phyloP scores from a whole-genome alignment of 257 asterid genomes.

The Solanum corneliomulleri region DNA sequence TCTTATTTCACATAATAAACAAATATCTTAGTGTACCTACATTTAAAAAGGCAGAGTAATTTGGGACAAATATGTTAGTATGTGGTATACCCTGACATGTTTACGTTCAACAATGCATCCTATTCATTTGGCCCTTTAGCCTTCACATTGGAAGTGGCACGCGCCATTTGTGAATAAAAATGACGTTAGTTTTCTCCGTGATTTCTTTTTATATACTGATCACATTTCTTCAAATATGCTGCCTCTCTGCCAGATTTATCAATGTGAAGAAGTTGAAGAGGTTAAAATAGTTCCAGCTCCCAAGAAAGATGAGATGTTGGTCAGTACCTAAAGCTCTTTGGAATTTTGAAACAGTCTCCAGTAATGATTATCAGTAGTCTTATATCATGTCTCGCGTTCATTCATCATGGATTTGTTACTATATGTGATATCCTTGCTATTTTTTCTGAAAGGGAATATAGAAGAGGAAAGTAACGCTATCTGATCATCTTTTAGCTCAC shows the following conservation, averaged over 20 bases:
- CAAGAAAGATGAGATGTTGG: constrained; percentile 55
- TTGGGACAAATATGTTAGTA: background rate
- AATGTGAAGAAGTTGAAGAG: constrained; percentile 69
- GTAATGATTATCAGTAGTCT: background rate
- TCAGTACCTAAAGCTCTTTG: constrained; percentile 22
- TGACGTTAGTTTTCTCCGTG: background rate
- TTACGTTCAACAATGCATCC: background rate
- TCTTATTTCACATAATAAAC: background rate
- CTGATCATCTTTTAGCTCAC: background rate
- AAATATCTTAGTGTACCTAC: background rate
- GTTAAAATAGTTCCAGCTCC: constrained; percentile 56
- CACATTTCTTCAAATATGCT: background rate
- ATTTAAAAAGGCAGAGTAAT: background rate
- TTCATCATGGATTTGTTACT: background rate
- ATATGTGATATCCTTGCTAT: background rate
- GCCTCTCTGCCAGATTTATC: constrained; percentile 48
- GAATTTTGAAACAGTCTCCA: background rate
- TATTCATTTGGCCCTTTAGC: background rate
- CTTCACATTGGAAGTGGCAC: background rate
- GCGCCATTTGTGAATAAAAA: background rate
- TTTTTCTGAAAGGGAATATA: background rate
- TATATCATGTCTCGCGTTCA: background rate
- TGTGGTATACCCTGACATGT: background rate
- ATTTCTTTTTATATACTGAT: background rate
- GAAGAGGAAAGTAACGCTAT: background rate